These are phyloP conservation scores for Cytidiella melzeri DNA, from an alignment of 768 basidiomycete species.

Conservation along the genomic window DNA sequence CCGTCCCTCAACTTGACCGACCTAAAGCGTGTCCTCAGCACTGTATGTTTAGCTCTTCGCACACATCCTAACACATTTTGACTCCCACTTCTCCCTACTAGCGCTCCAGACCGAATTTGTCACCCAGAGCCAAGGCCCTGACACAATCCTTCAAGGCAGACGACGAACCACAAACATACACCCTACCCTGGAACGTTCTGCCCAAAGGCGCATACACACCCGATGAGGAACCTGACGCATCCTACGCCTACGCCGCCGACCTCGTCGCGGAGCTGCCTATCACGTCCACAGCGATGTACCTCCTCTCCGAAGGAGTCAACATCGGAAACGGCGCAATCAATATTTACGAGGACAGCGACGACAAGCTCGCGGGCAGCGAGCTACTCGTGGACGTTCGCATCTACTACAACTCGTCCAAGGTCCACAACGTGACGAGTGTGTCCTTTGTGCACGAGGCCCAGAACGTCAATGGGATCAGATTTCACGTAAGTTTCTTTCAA, in stretches of 20 bases:
- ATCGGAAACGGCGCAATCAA: constrained; percentile 10
- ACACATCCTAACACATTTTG: too few relatives aligned
- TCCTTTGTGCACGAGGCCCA: constrained; percentile 14
- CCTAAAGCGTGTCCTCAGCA: too few relatives aligned
- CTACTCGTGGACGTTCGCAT: constrained; percentile 12
- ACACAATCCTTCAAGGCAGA: too few relatives aligned
- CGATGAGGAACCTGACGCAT: neutral
- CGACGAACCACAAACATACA: neutral
- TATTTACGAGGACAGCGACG: constrained; percentile 6
- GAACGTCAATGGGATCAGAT: constrained; percentile 21
- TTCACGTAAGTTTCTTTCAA: constrained; percentile 25
- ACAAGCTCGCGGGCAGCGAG: neutral
- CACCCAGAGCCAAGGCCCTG: too few relatives aligned
- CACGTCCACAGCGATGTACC: constrained; percentile 13
- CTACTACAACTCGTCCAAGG: neutral
- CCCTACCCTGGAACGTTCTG: neutral
- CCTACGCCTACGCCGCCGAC: constrained; percentile 2
- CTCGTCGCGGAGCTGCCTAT: constrained; percentile 15
- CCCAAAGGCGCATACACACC: neutral
- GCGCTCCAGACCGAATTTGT: too few relatives aligned
- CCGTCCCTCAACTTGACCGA: too few relatives aligned
- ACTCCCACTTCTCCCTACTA: too few relatives aligned
- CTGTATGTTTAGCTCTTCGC: too few relatives aligned
- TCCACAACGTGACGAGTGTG: constrained; percentile 6
- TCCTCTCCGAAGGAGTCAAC: constrained; percentile 12